These are phyloP conservation scores for Misopates orontium DNA, from an alignment of 257 asterid genomes.

Conservation along the genomic window DNA sequence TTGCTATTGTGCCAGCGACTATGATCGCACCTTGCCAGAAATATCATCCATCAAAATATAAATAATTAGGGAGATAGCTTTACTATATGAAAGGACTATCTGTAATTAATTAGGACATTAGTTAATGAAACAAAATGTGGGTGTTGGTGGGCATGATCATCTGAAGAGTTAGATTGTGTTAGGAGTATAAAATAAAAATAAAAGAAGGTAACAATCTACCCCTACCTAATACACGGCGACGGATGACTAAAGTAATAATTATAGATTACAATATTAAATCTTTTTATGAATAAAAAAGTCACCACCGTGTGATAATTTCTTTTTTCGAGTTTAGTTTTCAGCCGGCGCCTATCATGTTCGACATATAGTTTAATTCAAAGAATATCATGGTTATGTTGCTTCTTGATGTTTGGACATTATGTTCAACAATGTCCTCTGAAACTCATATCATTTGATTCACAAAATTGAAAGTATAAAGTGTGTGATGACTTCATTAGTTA, in stretches of 20 bases:
- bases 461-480: too few relatives aligned
- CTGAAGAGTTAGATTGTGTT: not conserved
- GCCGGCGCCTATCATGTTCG: too few relatives aligned
- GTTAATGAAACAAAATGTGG: not conserved
- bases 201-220: not conserved
- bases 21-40: not conserved
- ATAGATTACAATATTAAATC: slow-evolving; percentile 19
- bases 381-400: too few relatives aligned
- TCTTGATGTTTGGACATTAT: too few relatives aligned
- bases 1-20: not conserved
- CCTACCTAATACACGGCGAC: not conserved
- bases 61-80: not conserved
- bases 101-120: not conserved
- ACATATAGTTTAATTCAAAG: too few relatives aligned
- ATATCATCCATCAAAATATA: not conserved
- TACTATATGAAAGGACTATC: not conserved
- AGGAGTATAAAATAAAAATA: not conserved
- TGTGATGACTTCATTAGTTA: too few relatives aligned
- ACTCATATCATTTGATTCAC: too few relatives aligned
- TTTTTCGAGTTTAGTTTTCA: too few relatives aligned
- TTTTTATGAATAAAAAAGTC: too few relatives aligned
- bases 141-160: not conserved
- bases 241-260: slow-evolving; percentile 15
- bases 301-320: too few relatives aligned
- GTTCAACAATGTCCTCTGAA: too few relatives aligned